phyloP scores from a whole-genome alignment of 768 basidiomycete species.

The Boletus reticuloceps region DNA sequence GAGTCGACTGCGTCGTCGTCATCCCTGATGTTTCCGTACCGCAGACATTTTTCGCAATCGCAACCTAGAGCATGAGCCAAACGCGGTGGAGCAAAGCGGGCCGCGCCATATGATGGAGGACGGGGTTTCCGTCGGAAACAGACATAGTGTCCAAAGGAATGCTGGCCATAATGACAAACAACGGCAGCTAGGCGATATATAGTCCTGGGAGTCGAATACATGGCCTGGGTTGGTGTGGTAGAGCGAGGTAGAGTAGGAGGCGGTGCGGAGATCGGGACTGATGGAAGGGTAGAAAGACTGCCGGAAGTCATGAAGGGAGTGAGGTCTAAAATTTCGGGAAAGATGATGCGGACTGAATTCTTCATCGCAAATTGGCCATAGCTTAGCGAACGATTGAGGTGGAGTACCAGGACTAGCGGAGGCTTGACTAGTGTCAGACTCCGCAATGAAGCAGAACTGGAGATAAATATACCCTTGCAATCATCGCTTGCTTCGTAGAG shows the following conservation, averaged over 20 bases:
- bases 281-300: constrained; percentile 66
- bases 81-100: constrained; percentile 40
- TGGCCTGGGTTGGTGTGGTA: constrained; percentile 55
- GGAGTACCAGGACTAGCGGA: constrained; percentile 81
- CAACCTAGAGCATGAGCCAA: constrained; percentile 44
- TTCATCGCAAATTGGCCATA: constrained; percentile 74
- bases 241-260: constrained; percentile 47
- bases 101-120: constrained; percentile 35
- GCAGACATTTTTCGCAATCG: constrained; percentile 44
- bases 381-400: constrained; percentile 90
- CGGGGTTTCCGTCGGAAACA: constrained; percentile 85
- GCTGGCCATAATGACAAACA: constrained; percentile 91
- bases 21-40: constrained; percentile 57
- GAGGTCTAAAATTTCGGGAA: constrained; percentile 87
- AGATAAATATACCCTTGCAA: constrained; percentile 61
- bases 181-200: constrained; percentile 83
- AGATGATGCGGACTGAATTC: constrained; percentile 77
- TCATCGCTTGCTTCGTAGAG: constrained; percentile 89
- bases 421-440: constrained; percentile 48
- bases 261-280: constrained; percentile 67
- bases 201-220: constrained; percentile 52
- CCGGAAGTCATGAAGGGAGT: constrained; percentile 86
- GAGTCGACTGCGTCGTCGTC: constrained; percentile 40
- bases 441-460: not conserved
- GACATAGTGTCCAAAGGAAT: constrained; percentile 93